These are phyloP conservation scores for Austroboletus sp. DNA, from an alignment of 1,284 basidiomycete genomes.

Conservation along the genomic window DNA sequence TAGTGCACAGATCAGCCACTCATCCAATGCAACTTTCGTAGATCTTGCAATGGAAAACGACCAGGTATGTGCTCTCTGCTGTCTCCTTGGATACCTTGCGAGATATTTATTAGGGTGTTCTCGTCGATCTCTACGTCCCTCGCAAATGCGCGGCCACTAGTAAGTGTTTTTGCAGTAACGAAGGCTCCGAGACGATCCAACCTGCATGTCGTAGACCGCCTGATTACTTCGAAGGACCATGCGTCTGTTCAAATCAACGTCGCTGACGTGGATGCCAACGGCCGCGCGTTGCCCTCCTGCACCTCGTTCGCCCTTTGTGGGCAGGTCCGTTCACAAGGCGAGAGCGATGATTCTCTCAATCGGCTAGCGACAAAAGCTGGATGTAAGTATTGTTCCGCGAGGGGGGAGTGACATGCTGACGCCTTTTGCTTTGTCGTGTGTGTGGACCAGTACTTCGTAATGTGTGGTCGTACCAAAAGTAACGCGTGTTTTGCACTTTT, in stretches of 20 bases:
- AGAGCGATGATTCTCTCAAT: constrained; percentile 96
- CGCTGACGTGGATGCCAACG: constrained; percentile 90
- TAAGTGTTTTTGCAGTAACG: constrained; percentile 39
- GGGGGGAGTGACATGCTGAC: constrained; percentile 2
- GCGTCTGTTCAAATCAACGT: constrained; percentile 96
- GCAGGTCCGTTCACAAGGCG: constrained; percentile 88
- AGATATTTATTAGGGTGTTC: constrained; percentile 65
- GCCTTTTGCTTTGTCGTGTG: constrained; percentile 6
- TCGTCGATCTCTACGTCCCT: constrained; percentile 99
- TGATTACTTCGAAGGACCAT: constrained; percentile 98
- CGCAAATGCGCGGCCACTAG: constrained; percentile 97
- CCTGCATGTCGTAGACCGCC: constrained; percentile 56
- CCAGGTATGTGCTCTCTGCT: constrained; percentile 41
- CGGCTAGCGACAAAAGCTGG: constrained; percentile 92
- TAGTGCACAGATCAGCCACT: neutral
- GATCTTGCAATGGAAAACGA: constrained; percentile 69
- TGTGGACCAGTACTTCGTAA: constrained; percentile 57
- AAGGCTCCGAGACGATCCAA: constrained; percentile 3
- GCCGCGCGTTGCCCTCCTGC: constrained; percentile 80
- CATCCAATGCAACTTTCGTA: constrained; percentile 2
- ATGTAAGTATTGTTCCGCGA: constrained; percentile 54
- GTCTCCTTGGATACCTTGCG: constrained; percentile 1
- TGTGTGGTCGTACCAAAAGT: constrained; percentile 74
- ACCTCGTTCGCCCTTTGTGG: constrained; percentile 94
- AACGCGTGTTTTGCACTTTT: constrained; percentile 25